phyloP scores from a whole-genome alignment of 2,329 filamentous ascomycete species.

The Claviceps citrina region DNA sequence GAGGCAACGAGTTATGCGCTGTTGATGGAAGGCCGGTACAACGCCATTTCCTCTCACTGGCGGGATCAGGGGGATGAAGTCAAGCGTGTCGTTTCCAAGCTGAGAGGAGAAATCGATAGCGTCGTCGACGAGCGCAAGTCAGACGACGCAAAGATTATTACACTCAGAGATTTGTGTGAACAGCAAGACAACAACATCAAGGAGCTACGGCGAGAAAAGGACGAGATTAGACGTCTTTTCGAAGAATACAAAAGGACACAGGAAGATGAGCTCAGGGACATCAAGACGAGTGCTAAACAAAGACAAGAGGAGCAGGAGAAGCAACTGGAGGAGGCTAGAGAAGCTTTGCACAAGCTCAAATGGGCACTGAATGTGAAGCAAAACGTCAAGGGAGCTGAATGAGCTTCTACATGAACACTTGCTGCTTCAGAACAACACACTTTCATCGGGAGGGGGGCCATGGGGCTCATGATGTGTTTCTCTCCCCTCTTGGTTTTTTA shows the following conservation, averaged over 20 bases:
- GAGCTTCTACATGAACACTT: constrained; percentile 2
- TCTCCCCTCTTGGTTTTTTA: neutral
- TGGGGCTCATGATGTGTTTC: neutral
- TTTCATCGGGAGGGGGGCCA: too few species aligned
- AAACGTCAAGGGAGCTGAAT: constrained; percentile 41
- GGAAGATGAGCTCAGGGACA: constrained; percentile 41
- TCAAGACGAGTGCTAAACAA: constrained; percentile 40
- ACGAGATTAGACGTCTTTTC: constrained; percentile 43
- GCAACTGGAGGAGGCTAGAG: constrained; percentile 41
- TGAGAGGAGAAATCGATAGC: constrained; percentile 37
- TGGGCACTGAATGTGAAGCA: constrained; percentile 58
- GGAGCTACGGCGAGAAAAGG: constrained; percentile 43
- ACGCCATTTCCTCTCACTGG: constrained; percentile 50
- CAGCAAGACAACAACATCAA: constrained; percentile 57
- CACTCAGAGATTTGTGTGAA: constrained; percentile 53
- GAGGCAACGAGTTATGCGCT: constrained; percentile 48
- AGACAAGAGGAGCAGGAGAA: constrained; percentile 47
- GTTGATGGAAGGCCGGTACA: constrained; percentile 56
- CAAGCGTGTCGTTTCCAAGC: constrained; percentile 32
- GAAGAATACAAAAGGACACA: constrained; percentile 50
- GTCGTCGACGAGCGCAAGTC: constrained; percentile 39
- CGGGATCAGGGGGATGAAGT: constrained; percentile 50
- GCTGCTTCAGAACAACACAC: neutral
- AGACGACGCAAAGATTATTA: constrained; percentile 49
- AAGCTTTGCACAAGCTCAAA: constrained; percentile 50